Base-by-base conservation (phyloP, 352 stramenopile species). In the Pythium guiyangense region DNA sequence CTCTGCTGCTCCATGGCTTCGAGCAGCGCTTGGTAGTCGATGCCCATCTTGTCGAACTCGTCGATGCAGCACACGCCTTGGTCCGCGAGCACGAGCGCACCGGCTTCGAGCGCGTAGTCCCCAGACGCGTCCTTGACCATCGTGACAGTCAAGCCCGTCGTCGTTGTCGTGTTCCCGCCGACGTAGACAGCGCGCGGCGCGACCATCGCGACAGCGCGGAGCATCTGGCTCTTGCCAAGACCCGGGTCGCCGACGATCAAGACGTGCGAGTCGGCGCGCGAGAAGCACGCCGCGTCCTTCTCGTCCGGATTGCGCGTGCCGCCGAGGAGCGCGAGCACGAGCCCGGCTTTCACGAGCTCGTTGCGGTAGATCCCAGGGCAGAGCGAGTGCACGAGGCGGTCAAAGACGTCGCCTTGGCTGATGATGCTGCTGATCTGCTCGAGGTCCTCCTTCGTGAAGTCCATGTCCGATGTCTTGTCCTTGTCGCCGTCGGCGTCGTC, bases 1-100 rank as follows among this genome's bases (percentile, higher is more conserved):
- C 79, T 99, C 71, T 99, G 96, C 63, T 99, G 97, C 76, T 99
- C 97, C 97, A 99, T 99, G 11, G 96, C 94, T 79, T 99, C 96
- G 18, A 99, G 79, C 6, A 99, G 72, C 9, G 92, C 85, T 48
- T 96, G 82, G 49, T 94, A 90, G 47, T 97, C 84, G 61, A 79
- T 80, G 4, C 74, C 75, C 93, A 99, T 98, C 69, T 99, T 99
- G 70, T 99, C 97, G 58, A 99, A 98, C 70, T 99, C 97, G 64
- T 99, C 97, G 59, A 99, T 98, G 73, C 94, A 99, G 67, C 96
- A 98, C 6, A 98, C 84, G 10, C 96, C 97, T 59, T 97, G 84
- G 66, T 99, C 96, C 6, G 91, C 90, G n/a, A 99, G 71, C 27
- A 94, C 92, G 17, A 98, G 71, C 29, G 92, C 94, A 37, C 93